Conservation (phyloP, 108 stramenopile species). For the Pseudonitzschia multiseries region DNA sequence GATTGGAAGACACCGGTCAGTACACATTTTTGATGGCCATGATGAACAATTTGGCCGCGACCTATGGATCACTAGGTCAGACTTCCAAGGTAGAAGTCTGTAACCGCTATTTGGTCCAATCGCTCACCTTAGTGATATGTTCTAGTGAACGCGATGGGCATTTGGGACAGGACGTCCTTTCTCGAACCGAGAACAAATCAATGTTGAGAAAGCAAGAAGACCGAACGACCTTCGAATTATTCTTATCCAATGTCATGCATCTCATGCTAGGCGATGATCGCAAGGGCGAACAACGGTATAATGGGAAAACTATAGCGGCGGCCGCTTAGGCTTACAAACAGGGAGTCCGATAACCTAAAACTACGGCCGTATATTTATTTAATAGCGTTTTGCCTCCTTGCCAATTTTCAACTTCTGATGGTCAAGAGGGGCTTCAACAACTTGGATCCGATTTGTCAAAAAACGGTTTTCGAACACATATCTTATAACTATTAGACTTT, state of each 20-base stretch:
- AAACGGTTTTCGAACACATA: too few relatives aligned
- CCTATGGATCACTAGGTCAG: background rate
- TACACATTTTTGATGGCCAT: constrained; percentile 13
- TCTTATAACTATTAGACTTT: too few relatives aligned
- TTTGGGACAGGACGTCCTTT: constrained; percentile 7
- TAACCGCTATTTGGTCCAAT: constrained; percentile 1
- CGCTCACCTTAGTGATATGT: constrained; percentile 2
- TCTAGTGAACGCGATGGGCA: constrained; percentile 12
- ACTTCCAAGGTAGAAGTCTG: background rate
- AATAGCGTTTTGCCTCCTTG: too few relatives aligned
- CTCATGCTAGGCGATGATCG: background rate
- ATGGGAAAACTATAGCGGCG: background rate
- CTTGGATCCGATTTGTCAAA: too few relatives aligned
- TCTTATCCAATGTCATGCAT: background rate
- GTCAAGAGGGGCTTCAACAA: too few relatives aligned
- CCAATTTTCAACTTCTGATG: too few relatives aligned
- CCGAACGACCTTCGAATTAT: constrained; percentile 5
- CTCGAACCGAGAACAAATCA: background rate
- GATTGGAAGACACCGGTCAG: background rate
- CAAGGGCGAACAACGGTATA: background rate
- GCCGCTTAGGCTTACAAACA: background rate
- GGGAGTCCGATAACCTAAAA: background rate
- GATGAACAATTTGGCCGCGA: constrained; percentile 9
- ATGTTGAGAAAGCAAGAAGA: constrained; percentile 2
- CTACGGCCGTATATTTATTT: too few relatives aligned